Evolutionary conservation across 2,329 filamentous ascomycete species (phyloP).

Genomic region (Mycosphaerelloides madeirae): DNA sequence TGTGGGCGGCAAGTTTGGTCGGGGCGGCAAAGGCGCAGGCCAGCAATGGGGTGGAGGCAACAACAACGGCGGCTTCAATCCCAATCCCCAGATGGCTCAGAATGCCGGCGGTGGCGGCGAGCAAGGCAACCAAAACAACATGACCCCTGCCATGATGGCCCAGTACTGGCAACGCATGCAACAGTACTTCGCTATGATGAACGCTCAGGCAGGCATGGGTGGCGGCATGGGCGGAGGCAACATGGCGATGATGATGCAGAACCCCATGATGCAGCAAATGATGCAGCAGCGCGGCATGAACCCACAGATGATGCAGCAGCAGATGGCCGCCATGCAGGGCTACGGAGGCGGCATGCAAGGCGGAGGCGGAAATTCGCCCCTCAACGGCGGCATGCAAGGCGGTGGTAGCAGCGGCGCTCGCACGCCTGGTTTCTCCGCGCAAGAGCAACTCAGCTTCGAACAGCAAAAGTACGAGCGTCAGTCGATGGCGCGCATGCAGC

Average conservation of each 20-base stretch:
- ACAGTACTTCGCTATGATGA: conserved; percentile 76
- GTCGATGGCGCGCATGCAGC: conserved; percentile 51
- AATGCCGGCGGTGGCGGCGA: conserved; percentile 18
- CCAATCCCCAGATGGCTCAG: conserved; percentile 21
- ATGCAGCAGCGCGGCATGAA: conserved; percentile 45
- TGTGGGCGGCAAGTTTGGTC: conserved; percentile 45
- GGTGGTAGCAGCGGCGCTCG: conserved; percentile 18
- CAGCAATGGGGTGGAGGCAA: conserved; percentile 28
- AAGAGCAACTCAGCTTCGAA: conserved; percentile 70
- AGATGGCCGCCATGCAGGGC: conserved; percentile 32
- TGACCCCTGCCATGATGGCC: conserved; percentile 96
- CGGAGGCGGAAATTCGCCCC: conserved; percentile 11
- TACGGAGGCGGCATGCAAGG: conserved; percentile 35
- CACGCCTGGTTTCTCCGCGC: conserved; percentile 56
- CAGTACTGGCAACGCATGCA: conserved; percentile 99
- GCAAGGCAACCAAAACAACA: conserved; percentile 49
- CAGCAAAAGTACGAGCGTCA: conserved; percentile 75
- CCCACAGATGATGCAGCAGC: conserved; percentile 47
- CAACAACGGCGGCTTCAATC: conserved; percentile 36
- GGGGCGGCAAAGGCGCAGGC: conserved; percentile 35
- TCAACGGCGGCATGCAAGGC: conserved; percentile 26
- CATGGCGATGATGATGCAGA: conserved; percentile 12
- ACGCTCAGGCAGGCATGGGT: conserved; percentile 53
- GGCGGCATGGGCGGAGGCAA: conserved; percentile 29
- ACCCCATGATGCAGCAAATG: conserved; percentile 51